A percentile compares a stretch with the other conserved stretches of the same genome.
Conservation (phyloP, 768 basidiomycete species). For the Hysterangium stoloniferum region DNA sequence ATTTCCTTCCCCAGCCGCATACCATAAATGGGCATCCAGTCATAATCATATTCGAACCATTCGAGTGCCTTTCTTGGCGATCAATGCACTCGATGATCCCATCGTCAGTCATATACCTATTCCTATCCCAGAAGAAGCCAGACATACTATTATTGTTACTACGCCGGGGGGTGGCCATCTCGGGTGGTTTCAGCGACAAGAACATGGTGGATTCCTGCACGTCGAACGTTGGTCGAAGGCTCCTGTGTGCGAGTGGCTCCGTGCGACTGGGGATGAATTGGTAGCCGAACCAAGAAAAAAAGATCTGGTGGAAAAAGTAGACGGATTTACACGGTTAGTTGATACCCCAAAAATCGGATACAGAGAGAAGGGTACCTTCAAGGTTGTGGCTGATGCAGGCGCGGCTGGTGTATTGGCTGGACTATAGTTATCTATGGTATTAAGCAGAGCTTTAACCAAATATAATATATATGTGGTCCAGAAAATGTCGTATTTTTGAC, state of each 20-base stretch:
- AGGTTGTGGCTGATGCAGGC: conserved; percentile 30
- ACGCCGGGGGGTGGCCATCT: conserved; percentile 69
- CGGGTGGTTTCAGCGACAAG: conserved; percentile 68
- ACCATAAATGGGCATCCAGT: conserved; percentile 49
- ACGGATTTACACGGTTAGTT: conserved; percentile 56
- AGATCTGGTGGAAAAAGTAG: conserved; percentile 36
- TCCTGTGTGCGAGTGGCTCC: conserved; percentile 69
- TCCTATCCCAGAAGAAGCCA: conserved; percentile 41
- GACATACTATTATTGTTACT: conserved; percentile 48
- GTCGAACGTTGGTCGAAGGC: conserved; percentile 55
- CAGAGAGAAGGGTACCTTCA: conserved; percentile 36
- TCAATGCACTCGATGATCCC: conserved; percentile 75
- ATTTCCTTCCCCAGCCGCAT: conserved; percentile 36
- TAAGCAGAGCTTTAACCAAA: too few species aligned
- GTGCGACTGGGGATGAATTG: conserved; percentile 46
- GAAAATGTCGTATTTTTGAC: too few species aligned
- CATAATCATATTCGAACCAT: conserved; percentile 52
- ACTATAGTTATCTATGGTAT: conserved; percentile 1
- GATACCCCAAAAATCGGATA: conserved; percentile 50
- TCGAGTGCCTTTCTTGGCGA: conserved; percentile 64
- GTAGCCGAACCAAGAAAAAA: conserved; percentile 28
- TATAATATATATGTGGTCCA: too few species aligned
- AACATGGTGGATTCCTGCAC: conserved; percentile 22
- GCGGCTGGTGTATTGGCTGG: neutral
- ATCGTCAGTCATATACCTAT: conserved; percentile 58